A percentile compares a stretch with the other conserved stretches of the same genome.
Evolutionary conservation across 1,139 yeast species (phyloP).

Genomic region (Geotrichum australiense): DNA sequence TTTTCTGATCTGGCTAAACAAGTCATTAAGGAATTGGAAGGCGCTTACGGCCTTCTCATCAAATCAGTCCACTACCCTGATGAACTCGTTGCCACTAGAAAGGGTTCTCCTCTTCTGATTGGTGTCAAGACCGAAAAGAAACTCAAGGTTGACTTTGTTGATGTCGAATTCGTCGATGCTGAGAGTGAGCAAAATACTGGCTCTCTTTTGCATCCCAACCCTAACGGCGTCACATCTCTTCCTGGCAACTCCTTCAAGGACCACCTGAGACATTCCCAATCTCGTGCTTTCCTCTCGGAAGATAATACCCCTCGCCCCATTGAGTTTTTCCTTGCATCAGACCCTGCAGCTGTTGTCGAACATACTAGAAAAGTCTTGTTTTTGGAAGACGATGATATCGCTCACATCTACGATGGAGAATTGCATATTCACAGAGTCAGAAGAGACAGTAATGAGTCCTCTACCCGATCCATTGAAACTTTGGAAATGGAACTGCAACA

Average conservation of each 20-base stretch:
- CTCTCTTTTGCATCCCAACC: constrained; percentile 5
- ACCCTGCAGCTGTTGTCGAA: constrained; percentile 95
- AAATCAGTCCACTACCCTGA: constrained; percentile 90
- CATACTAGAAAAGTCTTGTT: constrained; percentile 96
- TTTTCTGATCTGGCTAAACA: constrained; percentile 89
- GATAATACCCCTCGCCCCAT: constrained; percentile 92
- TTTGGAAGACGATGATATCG: constrained; percentile 97
- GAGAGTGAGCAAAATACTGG: constrained; percentile 17
- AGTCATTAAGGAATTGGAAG: constrained; percentile 88
- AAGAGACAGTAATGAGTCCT: constrained; percentile 82
- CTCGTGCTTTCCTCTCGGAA: constrained; percentile 85
- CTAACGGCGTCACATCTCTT: constrained; percentile 9
- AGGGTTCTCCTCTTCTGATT: constrained; percentile 93
- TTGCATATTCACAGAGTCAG: constrained; percentile 96
- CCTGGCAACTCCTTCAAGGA: constrained; percentile 26
- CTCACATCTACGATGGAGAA: constrained; percentile 97
- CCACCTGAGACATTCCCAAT: constrained; percentile 75
- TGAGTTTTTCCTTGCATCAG: constrained; percentile 93
- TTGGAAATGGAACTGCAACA: constrained; percentile 95
- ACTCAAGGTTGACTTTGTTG: constrained; percentile 96
- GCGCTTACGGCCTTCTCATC: constrained; percentile 94
- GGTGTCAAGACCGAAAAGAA: constrained; percentile 96
- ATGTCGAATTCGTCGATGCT: constrained; percentile 85
- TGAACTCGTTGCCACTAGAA: constrained; percentile 94
- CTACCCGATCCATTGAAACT: constrained; percentile 93